These are phyloP conservation scores for Ogataea polymorpha DNA, from an alignment of 805 yeast genomes.

Conservation along the genomic window DNA sequence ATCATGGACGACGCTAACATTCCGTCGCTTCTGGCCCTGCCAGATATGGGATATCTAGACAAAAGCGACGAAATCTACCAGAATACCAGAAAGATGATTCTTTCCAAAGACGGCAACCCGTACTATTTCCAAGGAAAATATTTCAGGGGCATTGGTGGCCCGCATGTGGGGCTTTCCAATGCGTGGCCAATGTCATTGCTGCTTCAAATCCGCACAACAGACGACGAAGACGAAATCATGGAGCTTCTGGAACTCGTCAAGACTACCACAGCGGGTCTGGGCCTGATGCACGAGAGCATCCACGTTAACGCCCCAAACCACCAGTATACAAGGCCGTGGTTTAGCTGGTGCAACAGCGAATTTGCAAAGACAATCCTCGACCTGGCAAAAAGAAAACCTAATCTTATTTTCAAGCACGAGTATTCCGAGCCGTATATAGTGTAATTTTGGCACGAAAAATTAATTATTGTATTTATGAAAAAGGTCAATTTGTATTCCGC, in stretches of 20 bases:
- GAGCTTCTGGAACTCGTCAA: constrained; percentile 48
- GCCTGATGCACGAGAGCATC: constrained; percentile 81
- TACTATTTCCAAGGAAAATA: constrained; percentile 60
- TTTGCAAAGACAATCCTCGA: constrained; percentile 84
- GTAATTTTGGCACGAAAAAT: constrained; percentile 15
- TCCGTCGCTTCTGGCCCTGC: constrained; percentile 77
- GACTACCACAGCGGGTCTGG: constrained; percentile 66
- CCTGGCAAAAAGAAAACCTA: constrained; percentile 69
- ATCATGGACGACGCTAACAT: constrained; percentile 91
- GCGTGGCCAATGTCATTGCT: constrained; percentile 94
- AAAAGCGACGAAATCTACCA: constrained; percentile 58
- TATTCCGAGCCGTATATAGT: constrained; percentile 13
- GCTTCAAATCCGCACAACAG: constrained; percentile 69
- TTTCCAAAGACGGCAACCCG: constrained; percentile 71
- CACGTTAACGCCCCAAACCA: constrained; percentile 54
- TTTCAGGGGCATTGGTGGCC: constrained; percentile 85
- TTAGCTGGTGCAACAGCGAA: constrained; percentile 92
- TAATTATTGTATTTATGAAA: constrained; percentile 11
- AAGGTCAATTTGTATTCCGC: constrained; percentile 41
- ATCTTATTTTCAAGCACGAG: constrained; percentile 56
- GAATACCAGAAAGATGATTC: constrained; percentile 75
- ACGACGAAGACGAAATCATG: constrained; percentile 66
- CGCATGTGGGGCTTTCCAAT: constrained; percentile 74
- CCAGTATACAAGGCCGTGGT: constrained; percentile 81
- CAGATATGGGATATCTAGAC: constrained; percentile 67